Conservation (phyloP, 2,329 filamentous ascomycete species). For the Biscogniauxia mediterranea region DNA sequence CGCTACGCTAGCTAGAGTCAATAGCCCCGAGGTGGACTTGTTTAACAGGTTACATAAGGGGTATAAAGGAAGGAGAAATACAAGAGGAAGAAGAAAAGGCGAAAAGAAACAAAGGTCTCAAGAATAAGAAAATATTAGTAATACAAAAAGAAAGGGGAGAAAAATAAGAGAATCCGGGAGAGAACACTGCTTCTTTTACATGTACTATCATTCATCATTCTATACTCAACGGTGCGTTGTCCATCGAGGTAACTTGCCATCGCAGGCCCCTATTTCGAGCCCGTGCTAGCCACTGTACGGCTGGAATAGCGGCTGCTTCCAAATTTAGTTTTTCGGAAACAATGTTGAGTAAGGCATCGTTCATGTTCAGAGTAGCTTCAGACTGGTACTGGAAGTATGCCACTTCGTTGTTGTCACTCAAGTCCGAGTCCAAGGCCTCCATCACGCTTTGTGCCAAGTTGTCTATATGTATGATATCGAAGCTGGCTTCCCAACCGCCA, state of each 20-base stretch:
- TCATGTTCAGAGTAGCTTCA: background rate
- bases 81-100: no score
- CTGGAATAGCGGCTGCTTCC: background rate
- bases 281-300: conserved; percentile 4
- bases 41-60: no score
- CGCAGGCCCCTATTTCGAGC: conserved; percentile 1
- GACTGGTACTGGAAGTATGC: background rate
- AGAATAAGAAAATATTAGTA: no score
- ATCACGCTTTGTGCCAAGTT: background rate
- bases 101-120: no score
- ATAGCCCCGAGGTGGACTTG: no score
- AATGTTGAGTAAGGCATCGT: background rate
- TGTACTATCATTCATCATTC: background rate
- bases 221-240: conserved; percentile 1
- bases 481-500: background rate
- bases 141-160: no score
- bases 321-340: background rate
- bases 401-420: background rate
- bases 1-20: no score
- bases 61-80: no score
- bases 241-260: conserved; percentile 6
- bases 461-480: background rate
- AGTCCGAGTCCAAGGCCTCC: background rate
- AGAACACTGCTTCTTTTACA: no score
- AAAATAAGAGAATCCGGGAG: no score